A percentile compares a stretch with the other conserved stretches of the same genome.
These are phyloP conservation scores for Monosiga brevicollis DNA, from an alignment of 78 protist species.

Conservation along the genomic window DNA sequence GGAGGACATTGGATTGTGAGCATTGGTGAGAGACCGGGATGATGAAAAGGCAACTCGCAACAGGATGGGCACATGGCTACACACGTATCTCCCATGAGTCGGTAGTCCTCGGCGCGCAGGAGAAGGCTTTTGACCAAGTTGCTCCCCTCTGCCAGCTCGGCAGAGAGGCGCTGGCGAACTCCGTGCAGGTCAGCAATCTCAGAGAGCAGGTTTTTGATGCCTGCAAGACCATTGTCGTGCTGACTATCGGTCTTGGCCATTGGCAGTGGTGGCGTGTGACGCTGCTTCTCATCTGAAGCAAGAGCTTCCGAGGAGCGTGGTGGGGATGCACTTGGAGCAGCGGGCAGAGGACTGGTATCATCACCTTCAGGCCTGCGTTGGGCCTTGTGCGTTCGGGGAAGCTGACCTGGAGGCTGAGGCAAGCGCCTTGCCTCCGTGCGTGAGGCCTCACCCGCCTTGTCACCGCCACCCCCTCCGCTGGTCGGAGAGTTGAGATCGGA, in stretches of 20 bases:
- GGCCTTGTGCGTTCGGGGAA: too few relatives aligned
- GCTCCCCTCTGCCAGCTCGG: not conserved
- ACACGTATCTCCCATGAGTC: not conserved
- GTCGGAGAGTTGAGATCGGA: too few relatives aligned
- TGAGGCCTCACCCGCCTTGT: too few relatives aligned
- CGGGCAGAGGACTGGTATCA: too few relatives aligned
- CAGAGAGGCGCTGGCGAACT: not conserved
- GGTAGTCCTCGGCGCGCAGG: not conserved
- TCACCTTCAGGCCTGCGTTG: too few relatives aligned
- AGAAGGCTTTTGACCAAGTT: not conserved
- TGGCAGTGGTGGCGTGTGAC: not conserved
- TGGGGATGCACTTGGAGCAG: not conserved
- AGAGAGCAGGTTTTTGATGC: not conserved
- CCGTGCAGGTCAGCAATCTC: not conserved
- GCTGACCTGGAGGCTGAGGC: too few relatives aligned
- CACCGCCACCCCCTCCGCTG: too few relatives aligned
- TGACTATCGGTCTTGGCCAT: not conserved
- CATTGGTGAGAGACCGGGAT: not conserved
- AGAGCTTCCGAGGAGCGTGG: not conserved
- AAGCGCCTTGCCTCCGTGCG: too few relatives aligned
- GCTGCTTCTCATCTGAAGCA: not conserved
- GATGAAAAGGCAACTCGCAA: not conserved
- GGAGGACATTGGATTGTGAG: not conserved
- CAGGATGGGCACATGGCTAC: not conserved
- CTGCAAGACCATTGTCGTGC: not conserved